Base-by-base conservation (phyloP, 345 rosid species). In the Euphorbia lathyris region DNA sequence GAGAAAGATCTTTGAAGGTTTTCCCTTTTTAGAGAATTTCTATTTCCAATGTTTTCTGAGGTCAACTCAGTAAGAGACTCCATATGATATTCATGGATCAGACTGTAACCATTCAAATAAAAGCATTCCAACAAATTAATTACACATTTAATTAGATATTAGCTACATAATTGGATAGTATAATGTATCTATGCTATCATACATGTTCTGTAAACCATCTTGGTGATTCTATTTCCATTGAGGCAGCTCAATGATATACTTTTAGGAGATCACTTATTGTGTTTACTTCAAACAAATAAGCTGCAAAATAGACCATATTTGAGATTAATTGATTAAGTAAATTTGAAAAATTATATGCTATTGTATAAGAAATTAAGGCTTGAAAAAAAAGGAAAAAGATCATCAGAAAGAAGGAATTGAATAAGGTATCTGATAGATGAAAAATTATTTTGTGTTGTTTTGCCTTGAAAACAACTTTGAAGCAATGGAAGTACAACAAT, bases 181-280 rank as follows among this genome's bases (percentile, higher is more conserved):
- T 1, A 16, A 45, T 45, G 3, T 12, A 9, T 19, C 1, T 25
- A 16, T n/a, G n/a, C n/a, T n/a, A n/a, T n/a, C 32, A 57, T 85
- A 87, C 87, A 86, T 80, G 73, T 22, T 83, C 92, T 62, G 80
- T 14, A 48, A 83, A 77, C 92, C 89, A 87, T 74, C 77, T 83
- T 25, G 82, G 43, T 10, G 85, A 63, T 66, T 77, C 72, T 36
- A 57, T 23, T 56, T 81, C 79, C 91, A 80, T 73, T 12, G 40
- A 10, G 32, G 43, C 13, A 30, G 32, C 8, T 55, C 7, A 34
- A 34, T 34, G 3, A n/a, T n/a, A 34, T 34, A 7, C 38, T 34
- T 34, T 34, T 34, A 34, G 38, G 38, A 34, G 38, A 3, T 34
- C 7, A 34, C 38, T 34, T 3, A 34, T 34, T 34, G 38, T 7